Conservation (phyloP, 164 flowering plant genomes). For the Umbellularia californica region DNA sequence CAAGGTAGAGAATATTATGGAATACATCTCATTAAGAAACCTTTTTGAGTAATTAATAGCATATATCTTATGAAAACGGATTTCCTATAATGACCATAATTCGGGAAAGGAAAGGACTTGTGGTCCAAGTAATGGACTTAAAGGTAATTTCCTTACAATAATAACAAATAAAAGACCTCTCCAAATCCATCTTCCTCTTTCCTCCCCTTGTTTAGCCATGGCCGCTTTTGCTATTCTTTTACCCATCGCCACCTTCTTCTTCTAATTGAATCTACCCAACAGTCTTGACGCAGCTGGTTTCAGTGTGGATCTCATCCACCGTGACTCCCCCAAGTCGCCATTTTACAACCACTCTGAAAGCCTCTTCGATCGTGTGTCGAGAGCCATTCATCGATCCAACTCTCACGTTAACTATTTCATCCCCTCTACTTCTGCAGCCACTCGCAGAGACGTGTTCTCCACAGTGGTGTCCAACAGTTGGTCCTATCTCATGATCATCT, state of each 20-base stretch:
- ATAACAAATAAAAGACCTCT: no score
- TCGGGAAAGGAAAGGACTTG: no score
- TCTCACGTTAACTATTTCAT: conserved; percentile 10
- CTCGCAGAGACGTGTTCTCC: neutral
- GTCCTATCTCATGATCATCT: conserved; percentile 51
- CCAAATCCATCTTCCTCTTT: no score
- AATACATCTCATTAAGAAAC: no score
- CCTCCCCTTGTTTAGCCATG: neutral
- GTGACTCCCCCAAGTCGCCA: conserved; percentile 39
- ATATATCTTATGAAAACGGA: no score
- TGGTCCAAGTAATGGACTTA: no score
- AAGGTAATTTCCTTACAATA: no score
- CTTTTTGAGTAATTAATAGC: no score
- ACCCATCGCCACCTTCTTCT: neutral
- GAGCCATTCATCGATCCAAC: conserved; percentile 24
- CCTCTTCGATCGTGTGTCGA: conserved; percentile 9
- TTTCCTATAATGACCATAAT: no score
- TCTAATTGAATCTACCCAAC: neutral
- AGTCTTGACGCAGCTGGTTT: conserved; percentile 17
- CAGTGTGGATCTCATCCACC: conserved; percentile 30
- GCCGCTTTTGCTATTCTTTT: neutral
- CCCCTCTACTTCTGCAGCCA: neutral
- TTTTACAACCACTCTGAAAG: conserved; percentile 21
- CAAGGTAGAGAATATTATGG: no score
- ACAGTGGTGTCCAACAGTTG: conserved; percentile 38